phyloP scores from a whole-genome alignment of 2,329 filamentous ascomycete genomes.

The Neodidymelliopsis sp. region DNA sequence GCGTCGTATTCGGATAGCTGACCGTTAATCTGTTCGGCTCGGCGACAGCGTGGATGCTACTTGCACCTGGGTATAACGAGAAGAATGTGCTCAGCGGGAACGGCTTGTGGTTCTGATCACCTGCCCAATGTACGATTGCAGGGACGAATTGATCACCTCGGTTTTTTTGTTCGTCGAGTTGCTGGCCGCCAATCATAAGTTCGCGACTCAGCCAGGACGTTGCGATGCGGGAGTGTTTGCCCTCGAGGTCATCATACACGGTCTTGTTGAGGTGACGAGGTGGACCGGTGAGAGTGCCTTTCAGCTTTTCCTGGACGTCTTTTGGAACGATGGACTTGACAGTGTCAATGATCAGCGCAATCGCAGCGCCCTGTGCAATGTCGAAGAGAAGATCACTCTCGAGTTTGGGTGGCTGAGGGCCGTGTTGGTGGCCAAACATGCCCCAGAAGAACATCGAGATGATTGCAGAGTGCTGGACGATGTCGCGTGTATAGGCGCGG shows the following conservation, averaged over 20 bases:
- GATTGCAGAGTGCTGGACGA: slow-evolving; percentile 22
- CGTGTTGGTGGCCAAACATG: slow-evolving; percentile 14
- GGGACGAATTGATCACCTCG: slow-evolving; percentile 47
- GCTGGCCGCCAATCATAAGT: slow-evolving; percentile 53
- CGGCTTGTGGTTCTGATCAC: slow-evolving; percentile 47
- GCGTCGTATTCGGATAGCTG: slow-evolving; percentile 30
- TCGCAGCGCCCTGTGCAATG: slow-evolving; percentile 12
- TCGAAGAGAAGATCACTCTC: slow-evolving; percentile 15
- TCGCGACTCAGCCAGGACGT: slow-evolving; percentile 54
- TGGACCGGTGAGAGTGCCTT: slow-evolving; percentile 8
- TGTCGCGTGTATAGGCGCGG: slow-evolving; percentile 51
- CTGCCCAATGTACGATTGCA: slow-evolving; percentile 57
- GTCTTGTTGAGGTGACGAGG: slow-evolving; percentile 9
- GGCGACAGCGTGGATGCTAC: slow-evolving; percentile 53
- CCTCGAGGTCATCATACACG: slow-evolving; percentile 28
- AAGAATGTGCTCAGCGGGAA: slow-evolving; percentile 25
- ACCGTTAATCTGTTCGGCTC: slow-evolving; percentile 33
- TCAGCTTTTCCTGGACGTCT: slow-evolving; percentile 3
- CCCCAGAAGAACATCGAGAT: slow-evolving; percentile 20
- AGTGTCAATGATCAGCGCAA: slow-evolving; percentile 11
- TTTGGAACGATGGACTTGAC: slow-evolving; percentile 1
- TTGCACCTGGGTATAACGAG: slow-evolving; percentile 49
- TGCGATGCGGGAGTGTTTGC: slow-evolving; percentile 34
- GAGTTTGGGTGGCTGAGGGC: slow-evolving; percentile 10
- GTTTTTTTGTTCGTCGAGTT: slow-evolving; percentile 20